Evolutionary conservation across 1,284 basidiomycete genomes (phyloP).

Genomic region (Psilocybe mexicana): DNA sequence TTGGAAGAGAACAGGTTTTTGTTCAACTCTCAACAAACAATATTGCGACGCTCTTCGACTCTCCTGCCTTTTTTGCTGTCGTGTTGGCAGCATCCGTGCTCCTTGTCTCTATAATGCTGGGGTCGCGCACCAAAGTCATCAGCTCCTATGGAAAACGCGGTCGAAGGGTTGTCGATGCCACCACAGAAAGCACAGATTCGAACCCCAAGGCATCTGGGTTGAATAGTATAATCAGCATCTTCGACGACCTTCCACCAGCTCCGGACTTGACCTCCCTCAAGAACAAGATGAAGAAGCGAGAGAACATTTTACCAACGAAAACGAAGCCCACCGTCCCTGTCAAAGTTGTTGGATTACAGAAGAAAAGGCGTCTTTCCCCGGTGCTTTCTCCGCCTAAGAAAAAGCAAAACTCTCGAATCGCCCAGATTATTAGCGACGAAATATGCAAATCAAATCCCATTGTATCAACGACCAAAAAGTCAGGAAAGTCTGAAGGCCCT

Average conservation of each 20-base stretch:
- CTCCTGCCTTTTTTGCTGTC: conserved; percentile 13
- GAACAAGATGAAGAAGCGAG: conserved; percentile 49
- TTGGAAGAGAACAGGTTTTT: conserved; percentile 6
- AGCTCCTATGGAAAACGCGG: conserved; percentile 67
- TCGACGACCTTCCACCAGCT: conserved; percentile 42
- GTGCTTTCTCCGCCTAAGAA: conserved; percentile 29
- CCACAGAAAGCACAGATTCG: conserved; percentile 26
- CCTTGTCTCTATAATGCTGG: conserved; percentile 32
- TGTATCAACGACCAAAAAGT: conserved; percentile 3
- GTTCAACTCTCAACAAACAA: conserved; percentile 4
- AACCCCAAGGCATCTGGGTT: conserved; percentile 3
- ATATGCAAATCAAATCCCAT: conserved; percentile 17
- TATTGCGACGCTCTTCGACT: conserved; percentile 2
- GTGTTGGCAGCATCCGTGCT: conserved; percentile 17
- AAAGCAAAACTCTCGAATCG: conserved; percentile 27
- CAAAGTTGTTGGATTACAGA: conserved; percentile 38
- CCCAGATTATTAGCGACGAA: conserved; percentile 29
- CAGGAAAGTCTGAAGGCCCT: conserved; percentile 9
- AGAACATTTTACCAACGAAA: conserved; percentile 36
- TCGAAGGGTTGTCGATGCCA: conserved; percentile 60
- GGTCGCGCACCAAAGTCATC: conserved; percentile 65
- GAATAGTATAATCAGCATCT: conserved; percentile 34
- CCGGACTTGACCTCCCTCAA: conserved; percentile 36
- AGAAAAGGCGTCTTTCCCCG: conserved; percentile 39
- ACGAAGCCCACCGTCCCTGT: conserved; percentile 31